Conservation (phyloP, 139 green algal species). For the Tetradesmus obliquus region DNA sequence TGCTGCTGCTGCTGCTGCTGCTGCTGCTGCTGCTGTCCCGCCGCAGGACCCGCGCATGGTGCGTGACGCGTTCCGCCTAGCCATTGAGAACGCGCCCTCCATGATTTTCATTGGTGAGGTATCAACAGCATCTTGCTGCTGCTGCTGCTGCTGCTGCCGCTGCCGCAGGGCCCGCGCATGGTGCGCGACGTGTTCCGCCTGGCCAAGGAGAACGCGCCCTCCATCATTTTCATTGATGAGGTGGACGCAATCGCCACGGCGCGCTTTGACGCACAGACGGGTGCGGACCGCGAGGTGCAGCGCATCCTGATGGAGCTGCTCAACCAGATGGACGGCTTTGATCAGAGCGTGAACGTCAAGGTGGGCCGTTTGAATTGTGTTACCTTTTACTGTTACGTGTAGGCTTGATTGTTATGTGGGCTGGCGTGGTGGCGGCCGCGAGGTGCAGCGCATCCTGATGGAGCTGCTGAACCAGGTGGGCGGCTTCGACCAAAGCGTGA, state of each 20-base stretch:
- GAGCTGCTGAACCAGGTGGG: conserved; percentile 99
- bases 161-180: conserved; percentile 91
- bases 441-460: conserved; percentile 97
- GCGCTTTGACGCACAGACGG: conserved; percentile 97
- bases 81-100: conserved; percentile 95
- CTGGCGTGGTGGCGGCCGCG: too few relatives aligned
- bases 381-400: too few relatives aligned
- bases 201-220: conserved; percentile 97
- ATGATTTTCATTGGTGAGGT: conserved; percentile 99
- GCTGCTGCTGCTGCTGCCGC: not conserved
- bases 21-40: too few relatives aligned
- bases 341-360: conserved; percentile 96
- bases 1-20: too few relatives aligned
- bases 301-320: conserved; percentile 99
- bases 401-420: too few relatives aligned
- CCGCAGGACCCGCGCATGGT: conserved; percentile 94
- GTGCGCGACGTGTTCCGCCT: conserved; percentile 99
- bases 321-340: conserved; percentile 99
- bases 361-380: conserved; percentile 24
- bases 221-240: conserved; percentile 99
- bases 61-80: conserved; percentile 96
- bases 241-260: conserved; percentile 98
- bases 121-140: not conserved
- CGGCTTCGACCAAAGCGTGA: conserved; percentile 98
- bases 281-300: conserved; percentile 94